Evolutionary conservation across 768 basidiomycete species (phyloP), one percentile per base, ranked within the genome.

Genomic region (Hericium erinaceus): DNA sequence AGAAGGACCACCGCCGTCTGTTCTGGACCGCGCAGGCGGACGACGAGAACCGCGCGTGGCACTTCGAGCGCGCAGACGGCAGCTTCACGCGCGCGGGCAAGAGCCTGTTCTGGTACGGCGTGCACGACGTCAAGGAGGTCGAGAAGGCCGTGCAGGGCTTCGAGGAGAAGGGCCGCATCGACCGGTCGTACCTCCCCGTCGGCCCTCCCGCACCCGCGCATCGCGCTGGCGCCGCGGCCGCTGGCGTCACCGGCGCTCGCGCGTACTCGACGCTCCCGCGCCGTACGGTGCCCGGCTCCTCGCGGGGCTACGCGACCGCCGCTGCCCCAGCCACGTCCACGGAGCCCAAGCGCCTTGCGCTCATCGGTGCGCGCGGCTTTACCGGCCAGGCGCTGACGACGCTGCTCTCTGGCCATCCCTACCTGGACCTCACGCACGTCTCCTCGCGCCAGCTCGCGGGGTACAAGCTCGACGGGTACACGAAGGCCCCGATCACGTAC

Each of bases 11-110:
- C 73, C 82, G 85, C 61, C 82, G 83, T 58, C 80, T 99, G 41
- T 97, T 99, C 80, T 98, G 97, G 97, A 98, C 95, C n/a, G 87
- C 92, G 0, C 89, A 87, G 64, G 86, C 86, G 4, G 94, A 98
- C 62, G 95, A 98, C 69, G 95, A 98, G 74, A 95, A 97, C 73
- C 84, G 95, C 41, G 82, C 87, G 3, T 99, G 97, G 97, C 95
- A 99, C 74, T 99, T 98, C 66, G 95, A 99, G 76, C 85, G 94
- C 56, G 93, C 97, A 0, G 95, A 98, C 64, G 97, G 97, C 0
- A 92, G 90, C 72, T 99, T 99, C 76, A 95, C 94, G 16, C 80
- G 97, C 40, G 91, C 91, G 16, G 95, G 95, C 18, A 85, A 85
- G 72, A 94, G 86, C 66, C 73, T 99, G 67, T 98, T 97, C 81